Evolutionary conservation across 441 rosid species (phyloP).

Genomic region (Mallotus japonicus): DNA sequence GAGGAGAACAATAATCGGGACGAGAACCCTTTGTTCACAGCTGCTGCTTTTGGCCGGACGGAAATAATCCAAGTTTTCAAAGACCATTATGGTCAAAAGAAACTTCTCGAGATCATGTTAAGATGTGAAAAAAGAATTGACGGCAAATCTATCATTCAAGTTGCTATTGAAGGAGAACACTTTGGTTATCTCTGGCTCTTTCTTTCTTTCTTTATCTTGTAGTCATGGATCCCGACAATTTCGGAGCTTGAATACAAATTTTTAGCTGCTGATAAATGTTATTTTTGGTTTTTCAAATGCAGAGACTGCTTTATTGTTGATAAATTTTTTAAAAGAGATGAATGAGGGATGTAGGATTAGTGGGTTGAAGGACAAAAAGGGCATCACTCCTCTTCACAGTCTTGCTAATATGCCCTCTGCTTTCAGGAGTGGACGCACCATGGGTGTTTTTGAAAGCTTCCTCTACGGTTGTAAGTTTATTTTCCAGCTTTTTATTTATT

Average conservation of each 20-base stretch:
- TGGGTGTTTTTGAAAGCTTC: background rate
- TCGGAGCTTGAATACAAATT: no score
- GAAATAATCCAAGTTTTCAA: slow-evolving; percentile 13
- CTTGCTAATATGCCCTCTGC: slow-evolving; percentile 26
- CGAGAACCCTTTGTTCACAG: slow-evolving; percentile 28
- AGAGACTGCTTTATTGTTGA: slow-evolving; percentile 22
- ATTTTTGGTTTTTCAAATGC: background rate
- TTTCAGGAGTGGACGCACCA: slow-evolving; percentile 17
- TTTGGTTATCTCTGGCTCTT: slow-evolving; percentile 11
- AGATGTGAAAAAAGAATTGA: slow-evolving; percentile 8
- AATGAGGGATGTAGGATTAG: background rate
- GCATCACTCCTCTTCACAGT: slow-evolving; percentile 17
- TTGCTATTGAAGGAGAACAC: slow-evolving; percentile 28
- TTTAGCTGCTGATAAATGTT: background rate
- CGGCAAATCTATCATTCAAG: slow-evolving; percentile 28
- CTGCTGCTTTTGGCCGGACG: slow-evolving; percentile 27
- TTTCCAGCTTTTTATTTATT: no score
- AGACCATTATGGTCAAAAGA: background rate
- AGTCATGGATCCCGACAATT: no score
- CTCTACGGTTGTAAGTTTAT: slow-evolving; percentile 17
- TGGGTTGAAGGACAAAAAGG: background rate
- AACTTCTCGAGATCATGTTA: background rate
- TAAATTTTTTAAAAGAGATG: background rate
- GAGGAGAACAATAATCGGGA: slow-evolving; percentile 2
- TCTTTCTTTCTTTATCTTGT: background rate